phyloP scores from a whole-genome alignment of 257 asterid species.

The Solanum ossicruentum region DNA sequence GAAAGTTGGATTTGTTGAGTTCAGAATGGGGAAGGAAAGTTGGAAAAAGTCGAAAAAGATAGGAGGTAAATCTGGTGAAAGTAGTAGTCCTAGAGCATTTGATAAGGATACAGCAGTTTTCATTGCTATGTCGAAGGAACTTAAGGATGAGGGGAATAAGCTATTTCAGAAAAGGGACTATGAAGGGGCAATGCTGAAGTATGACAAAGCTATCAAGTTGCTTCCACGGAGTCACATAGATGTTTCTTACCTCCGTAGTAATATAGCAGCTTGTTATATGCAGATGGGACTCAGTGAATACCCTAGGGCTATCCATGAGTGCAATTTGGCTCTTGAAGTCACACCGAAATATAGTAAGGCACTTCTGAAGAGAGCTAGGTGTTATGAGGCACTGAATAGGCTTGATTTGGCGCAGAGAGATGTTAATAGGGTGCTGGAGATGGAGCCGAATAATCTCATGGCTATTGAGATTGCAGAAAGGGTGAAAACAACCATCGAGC shows the following conservation, averaged over 20 bases:
- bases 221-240: conserved; percentile 75
- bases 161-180: conserved; percentile 59
- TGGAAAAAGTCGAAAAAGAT: conserved; percentile 24
- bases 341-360: conserved; percentile 81
- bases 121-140: conserved; percentile 50
- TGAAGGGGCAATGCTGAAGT: conserved; percentile 66
- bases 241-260: conserved; percentile 61
- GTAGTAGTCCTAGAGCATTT: conserved; percentile 25
- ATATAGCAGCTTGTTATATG: conserved; percentile 81
- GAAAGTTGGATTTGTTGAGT: conserved; percentile 16
- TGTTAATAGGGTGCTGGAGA: conserved; percentile 42
- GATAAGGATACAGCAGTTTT: conserved; percentile 56
- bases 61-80: conserved; percentile 33
- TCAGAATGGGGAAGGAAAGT: conserved; percentile 54
- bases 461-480: conserved; percentile 59
- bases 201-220: conserved; percentile 64
- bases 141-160: conserved; percentile 67
- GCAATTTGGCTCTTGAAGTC: conserved; percentile 84
- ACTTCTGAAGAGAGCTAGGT: conserved; percentile 74
- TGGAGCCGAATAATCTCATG: conserved; percentile 74
- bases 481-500: conserved; percentile 36
- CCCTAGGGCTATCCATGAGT: conserved; percentile 72
- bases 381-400: conserved; percentile 75
- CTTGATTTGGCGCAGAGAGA: conserved; percentile 64
- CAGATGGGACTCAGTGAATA: conserved; percentile 70